Percentiles rank a stretch among this genome's conserved stretches.
These are phyloP conservation scores for Penicillium cinerascens DNA, from an alignment of 495 filamentous ascomycete species.

Conservation along the genomic window DNA sequence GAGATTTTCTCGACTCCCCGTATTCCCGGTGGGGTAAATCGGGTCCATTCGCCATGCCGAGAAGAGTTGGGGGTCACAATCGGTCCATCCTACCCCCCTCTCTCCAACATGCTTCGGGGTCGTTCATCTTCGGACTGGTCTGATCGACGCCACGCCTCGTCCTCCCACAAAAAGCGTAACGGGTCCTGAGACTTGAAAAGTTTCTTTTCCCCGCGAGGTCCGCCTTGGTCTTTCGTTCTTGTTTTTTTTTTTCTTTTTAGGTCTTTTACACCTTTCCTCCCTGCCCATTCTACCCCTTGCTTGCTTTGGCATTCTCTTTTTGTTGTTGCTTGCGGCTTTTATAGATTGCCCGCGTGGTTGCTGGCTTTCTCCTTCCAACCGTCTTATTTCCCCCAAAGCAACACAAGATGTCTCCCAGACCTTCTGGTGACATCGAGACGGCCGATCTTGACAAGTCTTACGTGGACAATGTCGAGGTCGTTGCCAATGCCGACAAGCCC, in stretches of 20 bases:
- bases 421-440: slow-evolving; percentile 19
- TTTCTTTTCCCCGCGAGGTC: not conserved
- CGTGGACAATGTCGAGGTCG: slow-evolving; percentile 54
- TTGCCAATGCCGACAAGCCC: slow-evolving; percentile 30
- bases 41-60: not conserved
- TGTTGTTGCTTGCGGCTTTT: not conserved
- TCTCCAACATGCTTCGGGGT: not conserved
- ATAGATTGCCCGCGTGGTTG: not conserved
- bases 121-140: not conserved
- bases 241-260: slow-evolving; percentile 20
- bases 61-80: slow-evolving; percentile 6
- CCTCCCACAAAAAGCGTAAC: slow-evolving; percentile 6
- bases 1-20: not conserved
- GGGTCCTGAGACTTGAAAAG: not conserved
- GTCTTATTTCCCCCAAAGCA: not conserved
- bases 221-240: slow-evolving; percentile 1
- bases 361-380: not conserved
- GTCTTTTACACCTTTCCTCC: slow-evolving; percentile 20
- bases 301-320: slow-evolving; percentile 12
- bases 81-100: not conserved
- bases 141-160: slow-evolving; percentile 6
- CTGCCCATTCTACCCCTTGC: slow-evolving; percentile 14
- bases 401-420: slow-evolving; percentile 24
- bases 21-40: not conserved
- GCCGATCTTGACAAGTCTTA: slow-evolving; percentile 54